Evolutionary conservation across 257 asterid species (phyloP).

Genomic region (Lantana camara): DNA sequence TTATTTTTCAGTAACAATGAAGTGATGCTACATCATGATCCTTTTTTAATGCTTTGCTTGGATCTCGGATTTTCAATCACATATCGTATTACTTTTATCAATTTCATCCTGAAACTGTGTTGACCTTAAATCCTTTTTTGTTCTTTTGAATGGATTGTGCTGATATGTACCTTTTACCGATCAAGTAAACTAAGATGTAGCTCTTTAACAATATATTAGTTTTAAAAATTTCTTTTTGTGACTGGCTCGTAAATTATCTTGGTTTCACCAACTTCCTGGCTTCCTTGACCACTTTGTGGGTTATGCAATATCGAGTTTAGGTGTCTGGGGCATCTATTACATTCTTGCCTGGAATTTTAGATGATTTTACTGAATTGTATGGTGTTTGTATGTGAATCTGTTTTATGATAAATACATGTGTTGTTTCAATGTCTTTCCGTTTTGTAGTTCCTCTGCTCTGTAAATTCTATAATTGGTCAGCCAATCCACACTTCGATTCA

Average conservation of each 20-base stretch:
- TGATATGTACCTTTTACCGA: slow-evolving; percentile 1
- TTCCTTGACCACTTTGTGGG: slow-evolving; percentile 1
- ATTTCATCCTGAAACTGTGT: not conserved
- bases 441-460: not conserved
- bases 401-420: not conserved
- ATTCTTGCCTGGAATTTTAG: slow-evolving; percentile 17
- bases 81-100: not conserved
- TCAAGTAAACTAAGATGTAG: slow-evolving; percentile 10
- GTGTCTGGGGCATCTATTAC: not conserved
- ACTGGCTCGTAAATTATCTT: not conserved
- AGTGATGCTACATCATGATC: slow-evolving; percentile 15
- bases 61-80: slow-evolving; percentile 9
- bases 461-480: not conserved
- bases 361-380: not conserved
- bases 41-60: slow-evolving; percentile 11
- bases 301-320: slow-evolving; percentile 13
- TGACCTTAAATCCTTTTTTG: slow-evolving; percentile 19
- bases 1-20: slow-evolving; percentile 3
- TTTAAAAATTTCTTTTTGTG: slow-evolving; percentile 3
- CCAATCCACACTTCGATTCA: slow-evolving; percentile 5
- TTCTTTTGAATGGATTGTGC: slow-evolving; percentile 14
- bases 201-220: slow-evolving; percentile 12
- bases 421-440: not conserved
- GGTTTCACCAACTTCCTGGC: not conserved
- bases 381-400: not conserved